Conservation (phyloP, 495 filamentous ascomycete genomes). For the Parmelia sp. region DNA sequence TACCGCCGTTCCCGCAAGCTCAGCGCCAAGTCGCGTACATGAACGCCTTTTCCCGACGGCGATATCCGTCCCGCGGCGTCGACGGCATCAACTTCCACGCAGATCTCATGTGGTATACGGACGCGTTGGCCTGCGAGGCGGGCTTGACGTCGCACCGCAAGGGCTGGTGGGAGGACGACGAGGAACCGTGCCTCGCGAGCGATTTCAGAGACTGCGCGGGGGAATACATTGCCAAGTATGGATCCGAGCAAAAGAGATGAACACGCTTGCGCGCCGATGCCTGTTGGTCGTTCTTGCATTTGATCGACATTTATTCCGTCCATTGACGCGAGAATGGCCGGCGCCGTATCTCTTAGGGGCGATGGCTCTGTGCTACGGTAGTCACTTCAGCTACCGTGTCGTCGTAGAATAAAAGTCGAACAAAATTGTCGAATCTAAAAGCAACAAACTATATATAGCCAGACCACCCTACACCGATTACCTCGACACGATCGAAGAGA, state of each 20-base stretch:
- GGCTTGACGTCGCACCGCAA: conserved; percentile 32
- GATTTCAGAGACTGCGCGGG: conserved; percentile 28
- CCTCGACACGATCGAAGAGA: no score
- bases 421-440: neutral
- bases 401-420: neutral
- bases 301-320: neutral
- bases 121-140: conserved; percentile 31
- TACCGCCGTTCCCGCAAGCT: conserved; percentile 28
- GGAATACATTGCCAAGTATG: conserved; percentile 28
- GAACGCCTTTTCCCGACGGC: conserved; percentile 33
- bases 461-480: no score
- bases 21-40: conserved; percentile 33
- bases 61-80: conserved; percentile 36
- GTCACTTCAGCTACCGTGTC: neutral
- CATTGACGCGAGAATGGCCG: neutral
- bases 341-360: neutral
- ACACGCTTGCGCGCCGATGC: neutral
- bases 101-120: conserved; percentile 34
- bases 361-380: neutral
- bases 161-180: conserved; percentile 26
- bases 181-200: conserved; percentile 24
- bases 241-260: neutral
- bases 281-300: neutral
- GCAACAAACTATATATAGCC: neutral
- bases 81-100: conserved; percentile 34